Percentiles rank a stretch among this genome's conserved stretches.
phyloP scores from a whole-genome alignment of 2,329 filamentous ascomycete species.

The Claviceps arundinis region DNA sequence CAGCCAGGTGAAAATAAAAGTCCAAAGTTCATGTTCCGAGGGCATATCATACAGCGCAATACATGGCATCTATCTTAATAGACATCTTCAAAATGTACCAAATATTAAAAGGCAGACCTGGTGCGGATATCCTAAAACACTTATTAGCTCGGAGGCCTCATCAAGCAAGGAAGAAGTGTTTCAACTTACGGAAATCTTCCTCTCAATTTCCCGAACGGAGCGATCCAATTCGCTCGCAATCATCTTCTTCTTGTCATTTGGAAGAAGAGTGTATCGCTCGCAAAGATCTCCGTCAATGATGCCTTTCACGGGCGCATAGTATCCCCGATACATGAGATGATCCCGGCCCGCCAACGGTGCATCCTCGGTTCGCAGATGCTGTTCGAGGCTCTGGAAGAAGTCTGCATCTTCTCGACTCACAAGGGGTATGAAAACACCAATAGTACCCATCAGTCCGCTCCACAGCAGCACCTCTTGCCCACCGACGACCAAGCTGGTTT shows the following conservation, averaged over 20 bases:
- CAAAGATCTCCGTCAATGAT: slow-evolving; percentile 95
- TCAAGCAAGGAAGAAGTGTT: too few species aligned
- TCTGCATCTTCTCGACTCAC: slow-evolving; percentile 84
- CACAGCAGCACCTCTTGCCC: slow-evolving; percentile 86
- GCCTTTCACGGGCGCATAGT: slow-evolving; percentile 93
- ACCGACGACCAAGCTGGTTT: slow-evolving; percentile 79
- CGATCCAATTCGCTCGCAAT: slow-evolving; percentile 89
- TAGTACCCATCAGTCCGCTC: slow-evolving; percentile 87
- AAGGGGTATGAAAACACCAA: slow-evolving; percentile 89
- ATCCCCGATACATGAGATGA: slow-evolving; percentile 88
- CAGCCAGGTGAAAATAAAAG: slow-evolving; percentile 1
- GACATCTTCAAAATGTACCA: background rate
- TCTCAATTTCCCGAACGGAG: slow-evolving; percentile 83
- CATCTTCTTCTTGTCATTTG: slow-evolving; percentile 84
- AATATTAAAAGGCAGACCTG: slow-evolving; percentile 40
- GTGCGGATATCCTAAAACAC: slow-evolving; percentile 39
- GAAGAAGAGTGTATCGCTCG: slow-evolving; percentile 74
- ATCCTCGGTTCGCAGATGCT: slow-evolving; percentile 75
- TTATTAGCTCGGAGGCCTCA: slow-evolving; percentile 12
- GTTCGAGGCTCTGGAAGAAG: slow-evolving; percentile 92
- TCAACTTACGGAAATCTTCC: slow-evolving; percentile 63
- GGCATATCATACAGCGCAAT: slow-evolving; percentile 11
- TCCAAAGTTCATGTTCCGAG: slow-evolving; percentile 14
- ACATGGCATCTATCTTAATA: background rate
- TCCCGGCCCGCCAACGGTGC: slow-evolving; percentile 82